Evolutionary conservation across 306 rosid genomes (phyloP).

Genomic region (Sesbania bispinosa): DNA sequence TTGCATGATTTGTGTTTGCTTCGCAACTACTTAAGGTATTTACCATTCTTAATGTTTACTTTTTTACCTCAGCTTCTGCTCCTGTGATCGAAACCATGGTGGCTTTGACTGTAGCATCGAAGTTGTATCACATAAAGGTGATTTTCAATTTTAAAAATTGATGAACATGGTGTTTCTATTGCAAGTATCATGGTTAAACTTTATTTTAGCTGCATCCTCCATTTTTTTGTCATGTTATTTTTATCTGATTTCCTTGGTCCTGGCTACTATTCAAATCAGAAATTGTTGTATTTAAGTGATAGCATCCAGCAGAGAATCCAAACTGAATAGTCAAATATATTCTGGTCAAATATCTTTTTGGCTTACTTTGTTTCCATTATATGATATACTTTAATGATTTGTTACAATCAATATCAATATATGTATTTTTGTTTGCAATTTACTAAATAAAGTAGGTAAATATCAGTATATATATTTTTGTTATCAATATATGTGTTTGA

Average conservation of each 20-base stretch:
- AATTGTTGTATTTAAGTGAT: background rate
- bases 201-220: background rate
- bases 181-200: background rate
- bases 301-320: conserved; percentile 1
- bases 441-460: background rate
- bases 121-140: conserved; percentile 77
- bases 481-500: no score
- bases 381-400: background rate
- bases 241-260: background rate
- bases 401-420: background rate
- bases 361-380: background rate
- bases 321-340: background rate
- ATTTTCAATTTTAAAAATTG: conserved; percentile 21
- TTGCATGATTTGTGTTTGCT: conserved; percentile 12
- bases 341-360: background rate
- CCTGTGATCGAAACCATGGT: conserved; percentile 91
- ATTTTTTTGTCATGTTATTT: background rate
- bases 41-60: background rate
- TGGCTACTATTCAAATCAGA: background rate
- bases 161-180: conserved; percentile 19
- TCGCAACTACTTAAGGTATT: conserved; percentile 1
- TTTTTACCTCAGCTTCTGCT: conserved; percentile 66
- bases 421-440: background rate
- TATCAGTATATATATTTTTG: no score
- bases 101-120: conserved; percentile 95